Conservation (phyloP, 163 green algal species). For the Volvox carteri region DNA sequence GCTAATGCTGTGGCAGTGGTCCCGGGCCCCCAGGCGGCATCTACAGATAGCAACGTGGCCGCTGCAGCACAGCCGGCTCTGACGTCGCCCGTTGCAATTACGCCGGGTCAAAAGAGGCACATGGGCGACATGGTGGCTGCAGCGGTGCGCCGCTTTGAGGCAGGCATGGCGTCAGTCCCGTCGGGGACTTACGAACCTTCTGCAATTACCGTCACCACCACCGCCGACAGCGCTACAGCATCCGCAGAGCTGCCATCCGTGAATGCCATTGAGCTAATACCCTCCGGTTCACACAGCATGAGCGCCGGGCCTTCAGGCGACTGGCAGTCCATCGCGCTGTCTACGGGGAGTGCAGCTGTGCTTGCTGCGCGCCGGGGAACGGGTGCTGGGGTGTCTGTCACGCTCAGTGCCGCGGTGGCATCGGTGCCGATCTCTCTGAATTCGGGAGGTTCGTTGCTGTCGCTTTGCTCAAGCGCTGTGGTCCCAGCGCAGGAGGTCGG, state of each 20-base stretch:
- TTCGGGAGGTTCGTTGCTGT: not conserved
- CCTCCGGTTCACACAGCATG: not conserved
- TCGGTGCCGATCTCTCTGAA: not conserved
- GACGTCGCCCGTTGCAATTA: not conserved
- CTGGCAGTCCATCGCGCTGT: slow-evolving; percentile 7
- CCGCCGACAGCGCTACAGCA: not conserved
- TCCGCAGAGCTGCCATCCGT: not conserved
- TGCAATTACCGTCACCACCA: not conserved
- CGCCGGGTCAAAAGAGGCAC: not conserved
- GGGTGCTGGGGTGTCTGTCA: not conserved
- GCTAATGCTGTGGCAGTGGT: not conserved
- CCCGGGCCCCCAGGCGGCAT: not conserved
- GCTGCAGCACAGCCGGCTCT: not conserved
- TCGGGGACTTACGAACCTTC: not conserved
- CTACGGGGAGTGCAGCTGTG: not conserved
- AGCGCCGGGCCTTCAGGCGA: not conserved
- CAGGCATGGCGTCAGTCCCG: not conserved
- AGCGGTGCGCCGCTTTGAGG: slow-evolving; percentile 32
- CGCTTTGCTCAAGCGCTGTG: not conserved
- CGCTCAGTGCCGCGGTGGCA: not conserved
- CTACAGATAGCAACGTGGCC: not conserved
- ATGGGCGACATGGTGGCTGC: slow-evolving; percentile 40
- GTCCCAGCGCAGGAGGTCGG: not conserved
- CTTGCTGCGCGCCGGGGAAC: not conserved
- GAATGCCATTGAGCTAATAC: not conserved